Evolutionary conservation across 305 asterid species (phyloP).

Genomic region (Fraxinus floribunda): DNA sequence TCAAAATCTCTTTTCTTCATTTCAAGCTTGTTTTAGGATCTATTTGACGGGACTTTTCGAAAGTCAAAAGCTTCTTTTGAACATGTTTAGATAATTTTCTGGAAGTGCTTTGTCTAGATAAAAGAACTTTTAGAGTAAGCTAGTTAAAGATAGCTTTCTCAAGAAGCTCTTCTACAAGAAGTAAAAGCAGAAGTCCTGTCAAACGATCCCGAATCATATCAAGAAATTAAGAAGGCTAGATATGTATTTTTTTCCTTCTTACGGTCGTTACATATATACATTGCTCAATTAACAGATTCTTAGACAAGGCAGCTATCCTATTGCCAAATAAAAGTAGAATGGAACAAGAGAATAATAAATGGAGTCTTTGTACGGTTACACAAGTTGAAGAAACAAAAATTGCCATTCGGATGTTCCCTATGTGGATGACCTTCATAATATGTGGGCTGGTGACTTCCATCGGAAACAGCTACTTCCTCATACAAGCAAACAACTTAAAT

Average conservation of each 20-base stretch:
- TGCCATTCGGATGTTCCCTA: conserved; percentile 8
- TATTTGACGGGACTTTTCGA: not conserved
- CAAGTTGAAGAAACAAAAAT: conserved; percentile 32
- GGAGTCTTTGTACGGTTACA: conserved; percentile 28
- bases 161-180: not conserved
- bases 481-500: conserved; percentile 26
- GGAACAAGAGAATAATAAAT: conserved; percentile 11
- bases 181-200: not conserved
- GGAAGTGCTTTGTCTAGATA: too few species aligned
- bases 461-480: conserved; percentile 30
- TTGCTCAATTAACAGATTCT: conserved; percentile 3
- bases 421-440: conserved; percentile 23
- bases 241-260: not conserved
- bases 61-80: not conserved
- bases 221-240: too few species aligned
- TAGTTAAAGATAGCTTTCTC: not conserved
- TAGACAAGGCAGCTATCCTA: conserved; percentile 26
- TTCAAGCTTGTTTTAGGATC: not conserved
- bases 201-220: not conserved
- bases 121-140: not conserved
- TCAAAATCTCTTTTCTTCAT: not conserved
- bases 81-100: too few species aligned
- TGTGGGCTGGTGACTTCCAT: conserved; percentile 25
- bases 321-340: not conserved
- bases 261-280: not conserved